Conservation (phyloP, 2,329 filamentous ascomycete species). For the Cephalotrichum gorgonifer region DNA sequence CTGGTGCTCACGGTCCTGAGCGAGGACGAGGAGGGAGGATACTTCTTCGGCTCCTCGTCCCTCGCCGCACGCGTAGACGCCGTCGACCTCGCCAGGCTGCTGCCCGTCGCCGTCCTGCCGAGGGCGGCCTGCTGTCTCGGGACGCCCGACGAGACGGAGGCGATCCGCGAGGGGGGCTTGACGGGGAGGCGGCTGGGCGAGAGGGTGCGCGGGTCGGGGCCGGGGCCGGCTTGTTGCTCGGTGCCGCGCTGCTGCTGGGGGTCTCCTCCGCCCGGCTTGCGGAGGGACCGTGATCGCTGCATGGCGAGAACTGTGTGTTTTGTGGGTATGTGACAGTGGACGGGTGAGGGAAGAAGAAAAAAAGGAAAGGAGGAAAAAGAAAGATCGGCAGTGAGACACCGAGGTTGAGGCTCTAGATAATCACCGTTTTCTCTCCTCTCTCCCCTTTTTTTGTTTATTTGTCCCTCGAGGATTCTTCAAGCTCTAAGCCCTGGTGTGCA, state of each 20-base stretch:
- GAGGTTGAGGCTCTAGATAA: no score
- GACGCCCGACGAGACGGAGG: constrained; percentile 4
- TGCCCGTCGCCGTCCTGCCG: constrained; percentile 5
- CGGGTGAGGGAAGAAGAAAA: background rate
- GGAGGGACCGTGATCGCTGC: constrained; percentile 36
- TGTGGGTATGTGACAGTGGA: background rate
- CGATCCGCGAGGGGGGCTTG: constrained; percentile 26
- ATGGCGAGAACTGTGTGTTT: constrained; percentile 28
- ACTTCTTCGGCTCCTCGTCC: no score
- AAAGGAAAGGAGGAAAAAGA: background rate
- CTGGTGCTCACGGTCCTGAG: background rate
- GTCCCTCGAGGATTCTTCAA: no score
- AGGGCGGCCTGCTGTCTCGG: constrained; percentile 3
- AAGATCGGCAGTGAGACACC: no score
- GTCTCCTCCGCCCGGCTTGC: no score
- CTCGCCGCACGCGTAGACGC: background rate
- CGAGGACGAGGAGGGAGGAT: background rate
- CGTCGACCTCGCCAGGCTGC: background rate
- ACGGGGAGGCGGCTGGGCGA: constrained; percentile 41
- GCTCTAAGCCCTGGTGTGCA: no score
- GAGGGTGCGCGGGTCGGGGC: constrained; percentile 19
- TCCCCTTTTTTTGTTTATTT: no score
- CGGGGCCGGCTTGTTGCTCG: constrained; percentile 9
- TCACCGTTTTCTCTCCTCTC: no score
- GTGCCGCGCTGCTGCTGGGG: constrained; percentile 9